Evolutionary conservation across 805 yeast genomes (phyloP).

Genomic region (Metschnikowia chrysomelidarum): DNA sequence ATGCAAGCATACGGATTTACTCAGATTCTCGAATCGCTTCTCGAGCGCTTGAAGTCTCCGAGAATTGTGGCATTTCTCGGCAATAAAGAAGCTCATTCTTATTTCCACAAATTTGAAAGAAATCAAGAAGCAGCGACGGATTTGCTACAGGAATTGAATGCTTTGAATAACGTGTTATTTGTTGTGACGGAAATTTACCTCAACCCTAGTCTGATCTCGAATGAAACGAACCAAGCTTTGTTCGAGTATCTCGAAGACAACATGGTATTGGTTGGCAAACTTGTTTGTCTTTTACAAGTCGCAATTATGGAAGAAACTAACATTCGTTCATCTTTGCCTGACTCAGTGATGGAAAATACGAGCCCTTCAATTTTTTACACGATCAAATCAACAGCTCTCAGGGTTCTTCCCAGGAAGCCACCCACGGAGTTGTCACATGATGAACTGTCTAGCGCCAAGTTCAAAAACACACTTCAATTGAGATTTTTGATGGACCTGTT

Average conservation of each 20-base stretch:
- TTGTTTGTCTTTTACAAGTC: slow-evolving; percentile 50
- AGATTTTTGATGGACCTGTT: slow-evolving; percentile 50
- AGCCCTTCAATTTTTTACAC: slow-evolving; percentile 27
- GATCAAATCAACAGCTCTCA: slow-evolving; percentile 32
- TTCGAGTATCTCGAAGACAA: slow-evolving; percentile 24
- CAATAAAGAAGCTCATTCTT: slow-evolving; percentile 30
- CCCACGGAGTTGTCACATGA: slow-evolving; percentile 29
- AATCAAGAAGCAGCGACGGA: slow-evolving; percentile 28
- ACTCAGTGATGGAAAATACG: slow-evolving; percentile 45
- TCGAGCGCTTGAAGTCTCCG: slow-evolving; percentile 24
- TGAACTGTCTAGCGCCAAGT: slow-evolving; percentile 50
- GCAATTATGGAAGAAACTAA: slow-evolving; percentile 56
- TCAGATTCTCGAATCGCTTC: slow-evolving; percentile 33
- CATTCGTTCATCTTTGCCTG: slow-evolving; percentile 49
- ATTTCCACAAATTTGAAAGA: slow-evolving; percentile 33
- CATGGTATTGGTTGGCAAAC: slow-evolving; percentile 31
- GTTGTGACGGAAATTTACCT: slow-evolving; percentile 56
- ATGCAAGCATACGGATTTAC: slow-evolving; percentile 48
- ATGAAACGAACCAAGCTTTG: slow-evolving; percentile 42
- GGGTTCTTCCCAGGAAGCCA: slow-evolving; percentile 46
- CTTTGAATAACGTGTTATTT: slow-evolving; percentile 45
- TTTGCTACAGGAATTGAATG: slow-evolving; percentile 35
- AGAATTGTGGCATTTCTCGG: slow-evolving; percentile 29
- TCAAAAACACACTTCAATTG: slow-evolving; percentile 58
- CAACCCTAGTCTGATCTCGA: slow-evolving; percentile 50